These are phyloP conservation scores for Phytophthora pluvialis DNA, from an alignment of 352 stramenopile genomes.

Conservation along the genomic window DNA sequence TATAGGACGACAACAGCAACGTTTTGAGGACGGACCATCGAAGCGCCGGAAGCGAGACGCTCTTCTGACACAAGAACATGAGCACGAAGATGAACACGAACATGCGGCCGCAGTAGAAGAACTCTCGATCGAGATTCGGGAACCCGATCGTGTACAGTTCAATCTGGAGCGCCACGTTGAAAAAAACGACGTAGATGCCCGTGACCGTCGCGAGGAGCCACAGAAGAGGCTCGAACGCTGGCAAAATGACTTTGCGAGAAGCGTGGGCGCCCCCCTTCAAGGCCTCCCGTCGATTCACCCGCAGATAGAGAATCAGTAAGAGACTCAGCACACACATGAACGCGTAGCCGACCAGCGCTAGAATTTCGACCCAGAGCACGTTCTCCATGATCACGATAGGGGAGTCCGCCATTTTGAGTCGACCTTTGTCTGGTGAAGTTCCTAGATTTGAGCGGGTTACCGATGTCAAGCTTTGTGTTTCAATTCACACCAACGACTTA, in stretches of 20 bases:
- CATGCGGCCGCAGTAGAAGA: slow-evolving; percentile 49
- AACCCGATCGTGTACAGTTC: slow-evolving; percentile 32
- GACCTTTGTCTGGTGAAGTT: no score
- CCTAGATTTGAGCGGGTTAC: not conserved
- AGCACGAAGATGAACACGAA: slow-evolving; percentile 55
- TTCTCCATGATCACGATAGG: slow-evolving; percentile 7
- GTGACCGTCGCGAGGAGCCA: slow-evolving; percentile 38
- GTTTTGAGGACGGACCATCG: slow-evolving; percentile 35
- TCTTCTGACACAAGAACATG: slow-evolving; percentile 60
- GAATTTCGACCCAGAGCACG: slow-evolving; percentile 28
- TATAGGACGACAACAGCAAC: slow-evolving; percentile 45
- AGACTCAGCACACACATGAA: slow-evolving; percentile 41
- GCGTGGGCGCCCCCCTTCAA: slow-evolving; percentile 42
- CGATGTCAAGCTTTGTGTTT: not conserved
- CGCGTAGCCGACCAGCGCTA: slow-evolving; percentile 38
- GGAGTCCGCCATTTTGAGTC: not conserved
- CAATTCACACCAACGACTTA: not conserved
- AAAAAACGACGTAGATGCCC: slow-evolving; percentile 44
- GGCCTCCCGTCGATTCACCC: slow-evolving; percentile 34
- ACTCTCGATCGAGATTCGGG: slow-evolving; percentile 31
- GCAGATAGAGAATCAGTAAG: slow-evolving; percentile 43
- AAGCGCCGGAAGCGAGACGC: slow-evolving; percentile 51
- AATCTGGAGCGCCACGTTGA: slow-evolving; percentile 35
- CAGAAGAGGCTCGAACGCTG: slow-evolving; percentile 55
- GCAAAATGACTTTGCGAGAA: slow-evolving; percentile 50